Percentiles rank a stretch among this genome's conserved stretches.
phyloP scores from a whole-genome alignment of 345 rosid genomes.

The Carallia pectinifolia region DNA sequence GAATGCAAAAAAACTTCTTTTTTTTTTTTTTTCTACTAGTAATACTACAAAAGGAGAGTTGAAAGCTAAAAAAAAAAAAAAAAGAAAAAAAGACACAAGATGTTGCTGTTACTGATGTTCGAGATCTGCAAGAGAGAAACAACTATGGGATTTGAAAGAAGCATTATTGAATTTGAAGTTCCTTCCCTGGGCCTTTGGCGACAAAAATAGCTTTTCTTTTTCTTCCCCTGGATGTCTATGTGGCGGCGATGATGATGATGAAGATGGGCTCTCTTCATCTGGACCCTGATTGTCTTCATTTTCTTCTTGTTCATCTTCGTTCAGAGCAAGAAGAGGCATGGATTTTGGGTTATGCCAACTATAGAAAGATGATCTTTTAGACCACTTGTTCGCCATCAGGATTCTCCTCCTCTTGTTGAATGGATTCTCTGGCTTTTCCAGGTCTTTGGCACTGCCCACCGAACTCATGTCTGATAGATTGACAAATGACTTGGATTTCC shows the following conservation, averaged over 20 bases:
- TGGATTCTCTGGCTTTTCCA: conserved; percentile 68
- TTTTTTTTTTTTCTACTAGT: no score
- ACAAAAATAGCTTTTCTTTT: not conserved
- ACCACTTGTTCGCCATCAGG: conserved; percentile 49
- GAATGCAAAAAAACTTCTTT: no score
- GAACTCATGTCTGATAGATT: conserved; percentile 49
- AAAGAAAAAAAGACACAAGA: not conserved
- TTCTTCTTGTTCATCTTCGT: conserved; percentile 36
- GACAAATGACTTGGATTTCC: conserved; percentile 81
- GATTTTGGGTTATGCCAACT: conserved; percentile 57
- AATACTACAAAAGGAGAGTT: no score
- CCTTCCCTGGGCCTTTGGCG: not conserved
- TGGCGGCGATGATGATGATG: conserved; percentile 14
- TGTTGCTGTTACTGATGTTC: conserved; percentile 16
- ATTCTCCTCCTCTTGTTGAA: conserved; percentile 75
- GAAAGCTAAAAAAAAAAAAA: not conserved
- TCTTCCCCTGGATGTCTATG: not conserved
- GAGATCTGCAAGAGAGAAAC: conserved; percentile 75
- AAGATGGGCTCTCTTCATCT: conserved; percentile 7
- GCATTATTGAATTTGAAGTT: conserved; percentile 35
- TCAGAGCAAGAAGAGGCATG: conserved; percentile 71
- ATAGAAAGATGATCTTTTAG: conserved; percentile 44
- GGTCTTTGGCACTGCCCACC: conserved; percentile 36
- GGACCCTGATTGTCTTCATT: not conserved
- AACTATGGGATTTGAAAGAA: conserved; percentile 51